phyloP scores from a whole-genome alignment of 2,329 filamentous ascomycete genomes.

The Xylariaceae sp. region DNA sequence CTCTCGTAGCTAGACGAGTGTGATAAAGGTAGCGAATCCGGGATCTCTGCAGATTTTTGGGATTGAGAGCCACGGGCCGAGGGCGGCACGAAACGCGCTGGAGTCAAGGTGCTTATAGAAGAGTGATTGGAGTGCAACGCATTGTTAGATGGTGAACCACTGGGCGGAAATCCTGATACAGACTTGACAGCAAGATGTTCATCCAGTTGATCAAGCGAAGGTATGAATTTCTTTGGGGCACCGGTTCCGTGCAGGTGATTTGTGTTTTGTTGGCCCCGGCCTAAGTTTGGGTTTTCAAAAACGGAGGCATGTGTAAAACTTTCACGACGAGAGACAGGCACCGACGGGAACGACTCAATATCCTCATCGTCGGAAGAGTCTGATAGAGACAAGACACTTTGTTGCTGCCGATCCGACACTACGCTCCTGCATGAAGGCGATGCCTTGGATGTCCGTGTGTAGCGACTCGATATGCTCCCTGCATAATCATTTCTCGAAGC shows the following conservation, averaged over 20 bases:
- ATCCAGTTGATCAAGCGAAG: conserved; percentile 40
- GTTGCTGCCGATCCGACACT: conserved; percentile 49
- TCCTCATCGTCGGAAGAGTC: conserved; percentile 46
- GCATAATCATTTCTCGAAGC: conserved; percentile 40
- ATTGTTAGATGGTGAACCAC: conserved; percentile 24
- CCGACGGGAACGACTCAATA: conserved; percentile 32
- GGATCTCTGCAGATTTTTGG: conserved; percentile 36
- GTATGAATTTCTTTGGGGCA: conserved; percentile 13
- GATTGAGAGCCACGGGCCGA: conserved; percentile 36
- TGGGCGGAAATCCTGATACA: conserved; percentile 25
- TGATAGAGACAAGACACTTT: conserved; percentile 53
- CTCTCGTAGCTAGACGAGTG: conserved; percentile 30
- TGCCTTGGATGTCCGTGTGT: conserved; percentile 52
- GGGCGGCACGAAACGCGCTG: conserved; percentile 15
- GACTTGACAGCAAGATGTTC: conserved; percentile 42
- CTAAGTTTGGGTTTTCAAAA: conserved; percentile 3
- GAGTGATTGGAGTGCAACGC: conserved; percentile 27
- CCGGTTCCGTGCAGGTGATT: conserved; percentile 3
- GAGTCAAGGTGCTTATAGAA: conserved; percentile 25
- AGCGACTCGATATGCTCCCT: conserved; percentile 52
- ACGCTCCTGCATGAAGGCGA: conserved; percentile 48
- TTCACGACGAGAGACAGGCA: conserved; percentile 34
- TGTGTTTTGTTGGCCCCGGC: conserved; percentile 5
- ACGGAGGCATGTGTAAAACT: conserved; percentile 26
- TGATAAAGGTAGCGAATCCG: conserved; percentile 33